Base-by-base conservation (phyloP, 176 grass and related monocot genomes). In the Guadua angustifolia region DNA sequence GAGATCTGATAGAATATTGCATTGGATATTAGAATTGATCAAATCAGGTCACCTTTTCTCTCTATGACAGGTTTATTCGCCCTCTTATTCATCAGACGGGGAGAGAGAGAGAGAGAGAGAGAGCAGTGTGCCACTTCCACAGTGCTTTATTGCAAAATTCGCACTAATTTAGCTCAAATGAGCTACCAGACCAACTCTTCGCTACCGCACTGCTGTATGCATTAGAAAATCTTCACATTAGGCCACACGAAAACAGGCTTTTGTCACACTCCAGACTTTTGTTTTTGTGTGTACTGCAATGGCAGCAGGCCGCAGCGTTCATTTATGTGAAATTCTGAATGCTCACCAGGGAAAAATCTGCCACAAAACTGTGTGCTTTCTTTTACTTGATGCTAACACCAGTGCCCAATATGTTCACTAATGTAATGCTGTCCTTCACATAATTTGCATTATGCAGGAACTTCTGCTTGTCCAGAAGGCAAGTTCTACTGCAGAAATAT, bases 401-500 rank as follows among this genome's bases (percentile, higher is more conserved):
- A 49, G 4, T 71, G 66, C 8, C 1, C 63, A 73, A 55, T 11
- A n/a, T 82, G 19, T 24, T 72, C 16, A 63, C 29, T 78, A 33
- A 24, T 16, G 1, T 60, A 77, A 71, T 82, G 38, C 9, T 73
- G 5, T 3, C 39, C 17, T 17, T 83, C 66, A 44, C 47, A 67
- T 62, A 66, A 7, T 74, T 35, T 75, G n/a, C 2, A 11, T 57
- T 13, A 78, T 87, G 18, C 84, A 99, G 93, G 96, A 71, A 99
- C 96, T 69, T 94, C 93, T 55, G 96, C 93, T 81, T 99, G 93
- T 63, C 96, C 96, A 73, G 89, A 99, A 83, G 83, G 93, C 47
- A 99, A 86, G 51, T 99, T 99, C 73, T 95, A 94, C 74, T 99
- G 96, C 86, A 89, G 52, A 71, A 95, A 94, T 87, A 50, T n/a